A percentile compares a stretch with the other conserved stretches of the same genome.
phyloP scores from a whole-genome alignment of 352 stramenopile genomes.

The Phytophthora agathidicida region DNA sequence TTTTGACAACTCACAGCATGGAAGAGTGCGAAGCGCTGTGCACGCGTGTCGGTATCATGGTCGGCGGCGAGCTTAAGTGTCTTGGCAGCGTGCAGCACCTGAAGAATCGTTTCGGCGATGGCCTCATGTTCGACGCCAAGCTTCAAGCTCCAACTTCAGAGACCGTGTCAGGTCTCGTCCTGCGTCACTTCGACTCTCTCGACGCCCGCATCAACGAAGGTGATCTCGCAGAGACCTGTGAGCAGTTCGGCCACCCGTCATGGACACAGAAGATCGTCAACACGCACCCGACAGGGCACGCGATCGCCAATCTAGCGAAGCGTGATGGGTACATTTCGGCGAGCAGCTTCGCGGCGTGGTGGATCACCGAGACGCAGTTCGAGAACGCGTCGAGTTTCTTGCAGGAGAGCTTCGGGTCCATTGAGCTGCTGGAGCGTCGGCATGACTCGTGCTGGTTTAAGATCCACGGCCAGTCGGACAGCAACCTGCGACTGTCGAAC shows the following conservation, averaged over 20 bases:
- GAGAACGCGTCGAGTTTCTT: constrained; percentile 47
- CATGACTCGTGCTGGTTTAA: constrained; percentile 78
- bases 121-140: constrained; percentile 90
- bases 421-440: constrained; percentile 66
- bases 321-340: constrained; percentile 47
- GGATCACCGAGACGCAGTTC: constrained; percentile 63
- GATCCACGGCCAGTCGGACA: constrained; percentile 32
- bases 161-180: constrained; percentile 7
- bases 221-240: constrained; percentile 47
- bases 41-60: constrained; percentile 94
- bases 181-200: constrained; percentile 30
- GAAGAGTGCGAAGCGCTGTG: constrained; percentile 95
- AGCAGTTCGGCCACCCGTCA: constrained; percentile 39
- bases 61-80: constrained; percentile 71
- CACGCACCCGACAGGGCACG: constrained; percentile 65
- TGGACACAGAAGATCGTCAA: constrained; percentile 51
- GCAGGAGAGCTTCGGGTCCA: constrained; percentile 38
- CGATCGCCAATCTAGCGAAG: constrained; percentile 53
- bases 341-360: constrained; percentile 59
- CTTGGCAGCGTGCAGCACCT: constrained; percentile 94
- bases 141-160: constrained; percentile 38
- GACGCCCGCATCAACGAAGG: constrained; percentile 11
- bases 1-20: constrained; percentile 97
- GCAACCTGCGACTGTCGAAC: constrained; percentile 52
- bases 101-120: constrained; percentile 95